These are phyloP conservation scores for Tetragonia tetragonoides DNA, from an alignment of 148 eudicot species.

Conservation along the genomic window DNA sequence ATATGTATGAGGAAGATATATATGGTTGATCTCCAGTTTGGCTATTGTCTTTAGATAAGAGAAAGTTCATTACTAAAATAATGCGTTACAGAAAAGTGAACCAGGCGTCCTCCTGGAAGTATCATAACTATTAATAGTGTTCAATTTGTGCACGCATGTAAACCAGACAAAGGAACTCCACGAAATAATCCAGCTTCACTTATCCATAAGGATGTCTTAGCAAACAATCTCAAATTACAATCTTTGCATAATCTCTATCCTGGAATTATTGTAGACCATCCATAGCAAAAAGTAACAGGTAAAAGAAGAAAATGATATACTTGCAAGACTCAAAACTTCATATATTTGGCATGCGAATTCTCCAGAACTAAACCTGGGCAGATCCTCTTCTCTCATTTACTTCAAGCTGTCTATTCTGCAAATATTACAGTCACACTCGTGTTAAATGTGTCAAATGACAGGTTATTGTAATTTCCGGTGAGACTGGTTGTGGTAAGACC, in stretches of 20 bases:
- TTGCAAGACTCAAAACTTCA: slow-evolving; percentile 1
- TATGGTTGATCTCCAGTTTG: no score
- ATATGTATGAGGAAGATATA: background rate
- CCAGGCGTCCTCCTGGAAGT: background rate
- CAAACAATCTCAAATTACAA: background rate
- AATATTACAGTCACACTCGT: slow-evolving; percentile 3
- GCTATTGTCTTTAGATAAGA: no score
- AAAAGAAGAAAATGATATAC: background rate
- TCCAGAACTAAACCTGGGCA: background rate
- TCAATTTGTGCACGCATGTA: background rate
- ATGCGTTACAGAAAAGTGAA: background rate
- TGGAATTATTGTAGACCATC: background rate
- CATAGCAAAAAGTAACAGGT: background rate
- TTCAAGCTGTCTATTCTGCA: background rate
- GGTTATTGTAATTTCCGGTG: slow-evolving; percentile 95
- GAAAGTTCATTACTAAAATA: no score
- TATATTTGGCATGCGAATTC: background rate
- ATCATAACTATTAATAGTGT: background rate
- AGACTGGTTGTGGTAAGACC: slow-evolving; percentile 99
- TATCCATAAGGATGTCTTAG: background rate
- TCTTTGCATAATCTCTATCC: background rate
- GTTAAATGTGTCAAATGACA: slow-evolving; percentile 27
- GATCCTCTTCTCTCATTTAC: slow-evolving; percentile 5
- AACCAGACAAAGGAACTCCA: background rate
- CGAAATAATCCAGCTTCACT: background rate